Conservation (phyloP, 805 yeast genomes). For the Kockiozyma suomiensis region DNA sequence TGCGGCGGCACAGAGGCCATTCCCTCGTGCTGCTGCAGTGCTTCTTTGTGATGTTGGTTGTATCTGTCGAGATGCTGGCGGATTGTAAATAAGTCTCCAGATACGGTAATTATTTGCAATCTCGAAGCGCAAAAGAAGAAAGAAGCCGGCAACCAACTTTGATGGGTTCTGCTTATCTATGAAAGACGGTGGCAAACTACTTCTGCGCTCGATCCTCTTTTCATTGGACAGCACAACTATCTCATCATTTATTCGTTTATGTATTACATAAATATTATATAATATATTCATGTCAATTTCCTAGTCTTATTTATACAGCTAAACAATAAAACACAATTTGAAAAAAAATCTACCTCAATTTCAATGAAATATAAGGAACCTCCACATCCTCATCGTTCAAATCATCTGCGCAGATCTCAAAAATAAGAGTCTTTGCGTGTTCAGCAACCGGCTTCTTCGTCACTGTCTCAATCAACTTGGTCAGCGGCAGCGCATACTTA, state of each 20-base stretch:
- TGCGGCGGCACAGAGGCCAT: not conserved
- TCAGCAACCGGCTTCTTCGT: slow-evolving; percentile 78
- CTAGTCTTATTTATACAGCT: not conserved
- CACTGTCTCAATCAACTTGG: slow-evolving; percentile 78
- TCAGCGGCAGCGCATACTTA: slow-evolving; percentile 56
- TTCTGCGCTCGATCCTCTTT: not conserved
- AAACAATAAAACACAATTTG: not conserved
- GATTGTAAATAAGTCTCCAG: too few relatives aligned
- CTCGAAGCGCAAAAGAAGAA: too few relatives aligned
- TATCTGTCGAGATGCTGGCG: too few relatives aligned
- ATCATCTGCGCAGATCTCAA: slow-evolving; percentile 93
- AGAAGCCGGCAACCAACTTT: not conserved
- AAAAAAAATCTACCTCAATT: not conserved
- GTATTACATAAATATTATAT: not conserved
- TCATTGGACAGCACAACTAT: not conserved
- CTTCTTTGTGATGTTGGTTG: not conserved
- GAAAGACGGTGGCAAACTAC: not conserved
- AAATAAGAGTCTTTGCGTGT: slow-evolving; percentile 74
- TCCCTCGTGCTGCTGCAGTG: not conserved
- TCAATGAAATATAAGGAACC: slow-evolving; percentile 72
- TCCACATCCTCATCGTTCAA: slow-evolving; percentile 86
- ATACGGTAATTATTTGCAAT: too few relatives aligned
- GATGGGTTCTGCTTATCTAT: not conserved
- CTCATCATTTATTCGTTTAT: not conserved
- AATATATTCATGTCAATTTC: not conserved